These are phyloP conservation scores for Suillus alpinus DNA, from an alignment of 768 basidiomycete genomes.

Conservation along the genomic window DNA sequence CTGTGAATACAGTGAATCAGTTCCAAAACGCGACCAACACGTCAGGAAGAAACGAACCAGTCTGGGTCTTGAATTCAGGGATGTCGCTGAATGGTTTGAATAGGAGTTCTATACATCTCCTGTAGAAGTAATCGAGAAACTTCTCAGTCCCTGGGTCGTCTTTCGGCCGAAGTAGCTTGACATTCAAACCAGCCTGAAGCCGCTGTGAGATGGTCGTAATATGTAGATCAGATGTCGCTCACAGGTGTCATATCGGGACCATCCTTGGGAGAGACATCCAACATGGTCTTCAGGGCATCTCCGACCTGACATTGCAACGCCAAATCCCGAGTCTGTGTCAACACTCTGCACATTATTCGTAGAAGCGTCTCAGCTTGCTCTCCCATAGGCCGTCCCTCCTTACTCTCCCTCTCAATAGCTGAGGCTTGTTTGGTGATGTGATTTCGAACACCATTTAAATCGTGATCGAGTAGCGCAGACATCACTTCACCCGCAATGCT, in stretches of 20 bases:
- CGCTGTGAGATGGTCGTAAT: constrained; percentile 8
- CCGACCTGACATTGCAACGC: constrained; percentile 90
- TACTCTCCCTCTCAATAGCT: constrained; percentile 66
- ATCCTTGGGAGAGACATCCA: constrained; percentile 66
- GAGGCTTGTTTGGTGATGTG: constrained; percentile 81
- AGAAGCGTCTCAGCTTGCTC: constrained; percentile 73
- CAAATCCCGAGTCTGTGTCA: constrained; percentile 78
- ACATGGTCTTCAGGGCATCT: constrained; percentile 77
- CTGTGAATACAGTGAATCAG: constrained; percentile 30
- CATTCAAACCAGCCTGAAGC: constrained; percentile 28
- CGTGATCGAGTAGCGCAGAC: constrained; percentile 84
- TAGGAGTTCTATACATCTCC: constrained; percentile 71
- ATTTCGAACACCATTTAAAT: constrained; percentile 78
- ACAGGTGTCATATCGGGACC: constrained; percentile 38
- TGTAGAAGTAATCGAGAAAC: constrained; percentile 94
- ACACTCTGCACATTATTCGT: constrained; percentile 69
- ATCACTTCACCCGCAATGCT: constrained; percentile 85
- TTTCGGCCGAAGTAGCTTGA: constrained; percentile 57
- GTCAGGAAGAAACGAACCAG: constrained; percentile 31
- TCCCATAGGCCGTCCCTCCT: constrained; percentile 50
- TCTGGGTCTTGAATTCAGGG: constrained; percentile 58
- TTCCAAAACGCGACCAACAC: neutral
- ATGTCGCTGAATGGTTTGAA: constrained; percentile 77
- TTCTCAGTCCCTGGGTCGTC: constrained; percentile 86
- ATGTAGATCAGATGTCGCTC: constrained; percentile 10